A percentile compares a stretch with the other conserved stretches of the same genome.
phyloP scores from a whole-genome alignment of 1,284 basidiomycete genomes.

The Ceratobasidium sp. region DNA sequence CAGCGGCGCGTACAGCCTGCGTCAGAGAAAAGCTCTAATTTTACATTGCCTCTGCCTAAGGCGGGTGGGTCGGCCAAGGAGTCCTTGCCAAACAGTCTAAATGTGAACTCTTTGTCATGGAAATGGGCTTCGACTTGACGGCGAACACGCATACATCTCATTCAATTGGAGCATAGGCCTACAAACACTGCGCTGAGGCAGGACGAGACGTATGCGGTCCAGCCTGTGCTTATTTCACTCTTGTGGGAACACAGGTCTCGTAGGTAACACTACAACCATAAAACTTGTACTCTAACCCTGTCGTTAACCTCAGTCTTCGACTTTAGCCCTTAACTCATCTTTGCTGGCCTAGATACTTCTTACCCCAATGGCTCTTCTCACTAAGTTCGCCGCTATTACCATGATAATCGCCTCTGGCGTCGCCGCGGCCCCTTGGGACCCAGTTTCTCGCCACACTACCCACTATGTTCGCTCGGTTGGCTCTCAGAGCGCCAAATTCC shows the following conservation, averaged over 20 bases:
- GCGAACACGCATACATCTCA: not conserved
- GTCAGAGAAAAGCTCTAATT: not conserved
- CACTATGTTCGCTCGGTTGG: conserved; percentile 23
- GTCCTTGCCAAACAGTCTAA: not conserved
- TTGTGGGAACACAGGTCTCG: not conserved
- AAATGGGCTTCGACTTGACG: not conserved
- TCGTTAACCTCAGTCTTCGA: not conserved
- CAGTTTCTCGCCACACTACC: conserved; percentile 15
- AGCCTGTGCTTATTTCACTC: not conserved
- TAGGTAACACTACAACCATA: not conserved
- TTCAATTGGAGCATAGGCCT: not conserved
- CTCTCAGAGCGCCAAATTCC: conserved; percentile 21
- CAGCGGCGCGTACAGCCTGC: conserved; percentile 3
- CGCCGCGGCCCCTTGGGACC: conserved; percentile 34
- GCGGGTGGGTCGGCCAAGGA: conserved; percentile 1
- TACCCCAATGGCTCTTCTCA: conserved; percentile 9
- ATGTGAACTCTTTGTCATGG: not conserved
- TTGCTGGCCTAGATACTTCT: not conserved
- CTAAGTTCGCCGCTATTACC: conserved; percentile 7
- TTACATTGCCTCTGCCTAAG: not conserved
- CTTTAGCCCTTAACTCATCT: conserved; percentile 2
- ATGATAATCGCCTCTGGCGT: conserved; percentile 6
- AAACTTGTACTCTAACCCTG: not conserved
- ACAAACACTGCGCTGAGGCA: not conserved
- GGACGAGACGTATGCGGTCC: not conserved